phyloP scores from a whole-genome alignment of 768 basidiomycete genomes.

The Lactarius tabidus region DNA sequence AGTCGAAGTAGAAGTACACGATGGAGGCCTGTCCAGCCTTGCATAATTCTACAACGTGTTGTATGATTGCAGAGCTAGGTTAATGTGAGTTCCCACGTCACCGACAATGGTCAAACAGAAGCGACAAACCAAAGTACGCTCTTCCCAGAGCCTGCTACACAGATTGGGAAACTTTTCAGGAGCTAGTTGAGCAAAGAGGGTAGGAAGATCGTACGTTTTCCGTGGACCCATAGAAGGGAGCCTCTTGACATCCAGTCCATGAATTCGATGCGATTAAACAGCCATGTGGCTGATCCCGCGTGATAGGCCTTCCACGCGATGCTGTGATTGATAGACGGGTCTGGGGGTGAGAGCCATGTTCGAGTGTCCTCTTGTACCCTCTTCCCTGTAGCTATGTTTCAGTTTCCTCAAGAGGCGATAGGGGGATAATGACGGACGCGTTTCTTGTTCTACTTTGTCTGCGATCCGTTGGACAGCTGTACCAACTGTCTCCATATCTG shows the following conservation, averaged over 20 bases:
- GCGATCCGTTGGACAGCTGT: background rate
- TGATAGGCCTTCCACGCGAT: background rate
- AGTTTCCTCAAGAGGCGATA: background rate
- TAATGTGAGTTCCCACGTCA: background rate
- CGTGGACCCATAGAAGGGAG: no score
- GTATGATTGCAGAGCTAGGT: background rate
- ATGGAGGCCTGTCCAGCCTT: background rate
- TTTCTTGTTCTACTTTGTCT: background rate
- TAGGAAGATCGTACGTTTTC: no score
- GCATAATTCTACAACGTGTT: background rate
- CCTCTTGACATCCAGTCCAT: background rate
- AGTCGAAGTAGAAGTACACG: background rate
- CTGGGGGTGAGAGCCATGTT: slow-evolving; percentile 3
- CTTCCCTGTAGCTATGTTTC: background rate
- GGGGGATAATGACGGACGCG: background rate
- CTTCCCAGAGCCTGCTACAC: background rate
- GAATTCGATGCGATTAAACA: background rate
- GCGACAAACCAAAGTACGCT: background rate
- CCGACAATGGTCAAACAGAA: background rate
- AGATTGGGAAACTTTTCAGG: background rate
- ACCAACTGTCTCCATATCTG: background rate
- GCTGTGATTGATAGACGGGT: slow-evolving; percentile 4
- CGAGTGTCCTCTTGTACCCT: background rate
- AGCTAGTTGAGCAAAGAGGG: background rate
- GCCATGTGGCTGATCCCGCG: background rate